These are phyloP conservation scores for Xylaria arbuscula DNA, from an alignment of 2,329 filamentous ascomycete species.

Conservation along the genomic window DNA sequence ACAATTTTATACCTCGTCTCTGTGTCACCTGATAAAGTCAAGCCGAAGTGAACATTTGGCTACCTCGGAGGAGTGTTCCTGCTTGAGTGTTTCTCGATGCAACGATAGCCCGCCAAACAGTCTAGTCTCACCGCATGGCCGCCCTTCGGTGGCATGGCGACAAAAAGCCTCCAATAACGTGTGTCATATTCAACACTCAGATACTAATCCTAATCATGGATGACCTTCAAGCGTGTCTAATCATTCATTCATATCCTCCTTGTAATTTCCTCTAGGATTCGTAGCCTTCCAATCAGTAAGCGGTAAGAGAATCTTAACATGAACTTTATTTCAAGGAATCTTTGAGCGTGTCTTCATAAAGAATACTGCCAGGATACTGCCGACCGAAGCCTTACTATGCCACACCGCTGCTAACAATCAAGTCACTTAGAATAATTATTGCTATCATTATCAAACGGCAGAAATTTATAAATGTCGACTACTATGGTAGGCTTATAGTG, in stretches of 20 bases:
- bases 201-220: neutral
- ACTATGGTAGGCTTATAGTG: neutral
- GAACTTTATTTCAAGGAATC: neutral
- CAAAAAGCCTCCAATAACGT: neutral
- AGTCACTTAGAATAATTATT: slow-evolving; percentile 13
- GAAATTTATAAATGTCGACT: slow-evolving; percentile 10
- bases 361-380: neutral
- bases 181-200: neutral
- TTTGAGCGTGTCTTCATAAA: neutral
- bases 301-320: neutral
- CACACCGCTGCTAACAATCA: slow-evolving; percentile 9
- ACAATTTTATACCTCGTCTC: neutral
- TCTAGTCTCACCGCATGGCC: neutral
- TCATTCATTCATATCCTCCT: neutral
- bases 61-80: neutral
- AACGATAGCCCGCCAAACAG: neutral
- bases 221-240: too few species aligned
- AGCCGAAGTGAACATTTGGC: neutral
- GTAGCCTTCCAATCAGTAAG: neutral
- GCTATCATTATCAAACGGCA: neutral
- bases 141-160: neutral
- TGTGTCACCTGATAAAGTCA: neutral
- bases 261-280: neutral
- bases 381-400: slow-evolving; percentile 15
- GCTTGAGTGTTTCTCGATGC: neutral